These are phyloP conservation scores for Brassica hybrid DNA, from an alignment of 441 rosid species.

Conservation along the genomic window DNA sequence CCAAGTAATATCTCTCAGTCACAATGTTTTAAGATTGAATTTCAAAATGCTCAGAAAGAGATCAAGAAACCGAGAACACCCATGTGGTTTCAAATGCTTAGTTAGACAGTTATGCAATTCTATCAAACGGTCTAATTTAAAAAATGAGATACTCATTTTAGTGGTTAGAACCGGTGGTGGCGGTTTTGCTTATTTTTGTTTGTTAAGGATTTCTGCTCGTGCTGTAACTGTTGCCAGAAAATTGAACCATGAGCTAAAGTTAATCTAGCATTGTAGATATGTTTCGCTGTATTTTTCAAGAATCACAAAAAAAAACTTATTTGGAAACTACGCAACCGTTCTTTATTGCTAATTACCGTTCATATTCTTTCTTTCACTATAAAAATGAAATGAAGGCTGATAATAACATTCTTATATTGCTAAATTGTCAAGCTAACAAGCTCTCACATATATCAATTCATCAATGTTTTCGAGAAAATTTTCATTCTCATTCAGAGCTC, in stretches of 20 bases:
- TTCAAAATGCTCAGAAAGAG: slow-evolving; percentile 3
- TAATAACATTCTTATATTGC: too few species aligned
- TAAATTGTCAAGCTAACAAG: too few species aligned
- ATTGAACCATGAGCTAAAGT: slow-evolving; percentile 1
- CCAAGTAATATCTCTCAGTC: slow-evolving; percentile 6
- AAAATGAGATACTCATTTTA: slow-evolving; percentile 15
- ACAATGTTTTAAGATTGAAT: not conserved
- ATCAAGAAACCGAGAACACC: slow-evolving; percentile 15
- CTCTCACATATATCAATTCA: too few species aligned
- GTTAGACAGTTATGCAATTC: not conserved
- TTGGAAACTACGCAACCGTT: slow-evolving; percentile 81
- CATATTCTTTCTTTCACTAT: too few species aligned
- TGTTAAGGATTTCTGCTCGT: slow-evolving; percentile 55
- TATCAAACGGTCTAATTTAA: not conserved
- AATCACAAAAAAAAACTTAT: slow-evolving; percentile 38
- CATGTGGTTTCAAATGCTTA: slow-evolving; percentile 6
- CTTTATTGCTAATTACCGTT: slow-evolving; percentile 29
- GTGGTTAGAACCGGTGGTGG: slow-evolving; percentile 39
- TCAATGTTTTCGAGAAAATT: too few species aligned
- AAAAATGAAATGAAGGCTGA: too few species aligned
- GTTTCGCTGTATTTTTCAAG: not conserved
- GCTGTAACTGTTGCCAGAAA: slow-evolving; percentile 86
- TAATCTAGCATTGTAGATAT: not conserved
- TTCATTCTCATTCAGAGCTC: too few species aligned
- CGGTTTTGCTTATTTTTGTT: slow-evolving; percentile 58